Conservation (phyloP, 768 basidiomycete species). For the Mycena floridula region DNA sequence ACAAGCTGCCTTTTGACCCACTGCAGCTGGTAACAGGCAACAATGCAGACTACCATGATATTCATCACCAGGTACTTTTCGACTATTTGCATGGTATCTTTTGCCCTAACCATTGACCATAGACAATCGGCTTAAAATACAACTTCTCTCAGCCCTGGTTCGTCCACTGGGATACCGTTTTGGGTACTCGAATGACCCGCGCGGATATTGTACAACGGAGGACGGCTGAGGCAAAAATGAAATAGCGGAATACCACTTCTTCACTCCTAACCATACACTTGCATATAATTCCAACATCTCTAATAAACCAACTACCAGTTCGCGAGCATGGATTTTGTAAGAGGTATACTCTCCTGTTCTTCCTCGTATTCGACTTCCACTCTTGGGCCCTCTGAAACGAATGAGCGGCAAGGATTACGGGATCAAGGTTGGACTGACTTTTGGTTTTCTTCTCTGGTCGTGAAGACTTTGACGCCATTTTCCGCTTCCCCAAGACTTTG, state of each 20-base stretch:
- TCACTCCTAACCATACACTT: too few species aligned
- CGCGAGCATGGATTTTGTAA: slow-evolving; percentile 33
- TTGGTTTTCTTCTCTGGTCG: slow-evolving; percentile 56
- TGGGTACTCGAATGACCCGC: slow-evolving; percentile 82
- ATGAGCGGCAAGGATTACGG: slow-evolving; percentile 2
- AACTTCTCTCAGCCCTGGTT: slow-evolving; percentile 98
- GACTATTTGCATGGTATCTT: neutral
- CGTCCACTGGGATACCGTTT: slow-evolving; percentile 83
- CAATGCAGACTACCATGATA: slow-evolving; percentile 96
- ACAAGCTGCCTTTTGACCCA: slow-evolving; percentile 86
- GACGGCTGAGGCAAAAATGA: too few species aligned
- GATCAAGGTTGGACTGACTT: slow-evolving; percentile 34
- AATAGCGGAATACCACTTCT: too few species aligned
- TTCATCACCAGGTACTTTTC: slow-evolving; percentile 81
- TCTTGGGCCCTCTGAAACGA: slow-evolving; percentile 55
- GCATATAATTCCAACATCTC: neutral
- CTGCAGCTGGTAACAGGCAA: slow-evolving; percentile 80
- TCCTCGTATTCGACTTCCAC: slow-evolving; percentile 97
- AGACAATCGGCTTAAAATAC: slow-evolving; percentile 84
- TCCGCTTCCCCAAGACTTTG: slow-evolving; percentile 67
- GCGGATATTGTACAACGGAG: too few species aligned
- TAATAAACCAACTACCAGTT: too few species aligned
- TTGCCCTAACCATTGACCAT: slow-evolving; percentile 1
- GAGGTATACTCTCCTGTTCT: slow-evolving; percentile 68
- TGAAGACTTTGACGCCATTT: slow-evolving; percentile 40